A percentile compares a stretch with the other conserved stretches of the same genome.
phyloP scores from a whole-genome alignment of 345 rosid species.

The Lumnitzera littorea region DNA sequence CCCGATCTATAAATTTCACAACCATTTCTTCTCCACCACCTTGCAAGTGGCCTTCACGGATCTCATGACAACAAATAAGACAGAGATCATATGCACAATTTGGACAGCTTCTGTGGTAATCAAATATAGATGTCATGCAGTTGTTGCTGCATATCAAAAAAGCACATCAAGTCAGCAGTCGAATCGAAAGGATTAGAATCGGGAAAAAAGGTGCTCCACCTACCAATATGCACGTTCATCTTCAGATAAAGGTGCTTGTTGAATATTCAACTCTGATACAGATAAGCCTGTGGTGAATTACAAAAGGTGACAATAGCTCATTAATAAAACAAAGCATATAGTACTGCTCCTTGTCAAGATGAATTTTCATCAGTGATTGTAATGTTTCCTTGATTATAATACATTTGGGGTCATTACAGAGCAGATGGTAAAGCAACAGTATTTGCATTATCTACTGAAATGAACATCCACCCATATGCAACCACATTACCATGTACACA shows the following conservation, averaged over 20 bases:
- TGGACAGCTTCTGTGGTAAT: slow-evolving; percentile 46
- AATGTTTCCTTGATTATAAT: background rate
- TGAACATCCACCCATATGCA: too few relatives aligned
- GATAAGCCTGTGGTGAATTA: slow-evolving; percentile 7
- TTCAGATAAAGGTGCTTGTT: slow-evolving; percentile 6
- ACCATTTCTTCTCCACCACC: slow-evolving; percentile 25
- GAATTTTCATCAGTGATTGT: background rate
- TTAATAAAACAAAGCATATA: background rate
- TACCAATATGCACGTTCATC: slow-evolving; percentile 58
- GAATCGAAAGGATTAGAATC: background rate
- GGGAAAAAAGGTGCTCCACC: background rate
- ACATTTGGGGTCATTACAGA: too few relatives aligned
- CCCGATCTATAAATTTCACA: slow-evolving; percentile 14
- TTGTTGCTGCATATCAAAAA: slow-evolving; percentile 30
- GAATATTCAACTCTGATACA: slow-evolving; percentile 11
- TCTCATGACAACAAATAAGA: slow-evolving; percentile 49
- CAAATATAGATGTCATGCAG: slow-evolving; percentile 55
- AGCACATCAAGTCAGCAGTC: background rate
- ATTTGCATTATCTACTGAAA: too few relatives aligned
- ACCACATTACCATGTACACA: too few relatives aligned
- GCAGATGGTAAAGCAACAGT: too few relatives aligned
- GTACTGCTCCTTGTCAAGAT: too few relatives aligned
- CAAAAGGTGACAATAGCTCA: background rate
- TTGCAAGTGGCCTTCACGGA: slow-evolving; percentile 38
- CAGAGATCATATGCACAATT: slow-evolving; percentile 47